A percentile compares a stretch with the other conserved stretches of the same genome.
These are phyloP conservation scores for Eucalyptus tenuipes DNA, from an alignment of 345 rosid genomes.

Conservation along the genomic window DNA sequence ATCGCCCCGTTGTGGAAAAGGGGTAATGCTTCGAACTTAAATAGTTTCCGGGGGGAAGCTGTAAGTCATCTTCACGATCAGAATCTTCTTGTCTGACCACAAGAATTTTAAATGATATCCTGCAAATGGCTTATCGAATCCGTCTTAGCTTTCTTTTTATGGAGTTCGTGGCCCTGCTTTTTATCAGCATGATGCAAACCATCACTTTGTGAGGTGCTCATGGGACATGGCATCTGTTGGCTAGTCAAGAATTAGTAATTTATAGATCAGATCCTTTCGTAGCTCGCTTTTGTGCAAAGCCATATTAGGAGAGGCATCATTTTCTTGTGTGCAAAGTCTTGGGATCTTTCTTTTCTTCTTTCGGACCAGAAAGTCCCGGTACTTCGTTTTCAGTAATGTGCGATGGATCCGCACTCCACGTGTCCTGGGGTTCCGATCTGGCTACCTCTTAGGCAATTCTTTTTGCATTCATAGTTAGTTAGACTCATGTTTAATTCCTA, in stretches of 20 bases:
- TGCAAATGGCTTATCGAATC: neutral
- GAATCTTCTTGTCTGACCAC: neutral
- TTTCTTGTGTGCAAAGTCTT: neutral
- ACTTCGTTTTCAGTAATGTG: too few relatives aligned
- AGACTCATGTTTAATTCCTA: too few relatives aligned
- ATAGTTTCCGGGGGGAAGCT: neutral
- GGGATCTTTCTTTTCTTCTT: neutral
- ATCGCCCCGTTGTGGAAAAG: accelerated
- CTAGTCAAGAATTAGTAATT: neutral
- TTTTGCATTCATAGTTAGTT: neutral
- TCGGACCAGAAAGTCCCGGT: neutral
- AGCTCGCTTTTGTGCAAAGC: neutral
- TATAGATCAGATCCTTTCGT: neutral
- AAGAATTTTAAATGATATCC: neutral
- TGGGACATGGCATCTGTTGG: neutral
- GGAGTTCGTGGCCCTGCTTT: neutral
- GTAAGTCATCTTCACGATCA: neutral
- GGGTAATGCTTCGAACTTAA: neutral
- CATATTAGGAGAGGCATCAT: neutral
- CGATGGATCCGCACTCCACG: neutral
- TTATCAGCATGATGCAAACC: neutral
- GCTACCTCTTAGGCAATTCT: neutral
- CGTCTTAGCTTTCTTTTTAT: neutral
- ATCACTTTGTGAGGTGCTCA: neutral
- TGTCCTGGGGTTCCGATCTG: neutral